Evolutionary conservation across 352 stramenopile species (phyloP), one percentile per base, ranked within the genome.

Genomic region (Phytophthora colocasiae): DNA sequence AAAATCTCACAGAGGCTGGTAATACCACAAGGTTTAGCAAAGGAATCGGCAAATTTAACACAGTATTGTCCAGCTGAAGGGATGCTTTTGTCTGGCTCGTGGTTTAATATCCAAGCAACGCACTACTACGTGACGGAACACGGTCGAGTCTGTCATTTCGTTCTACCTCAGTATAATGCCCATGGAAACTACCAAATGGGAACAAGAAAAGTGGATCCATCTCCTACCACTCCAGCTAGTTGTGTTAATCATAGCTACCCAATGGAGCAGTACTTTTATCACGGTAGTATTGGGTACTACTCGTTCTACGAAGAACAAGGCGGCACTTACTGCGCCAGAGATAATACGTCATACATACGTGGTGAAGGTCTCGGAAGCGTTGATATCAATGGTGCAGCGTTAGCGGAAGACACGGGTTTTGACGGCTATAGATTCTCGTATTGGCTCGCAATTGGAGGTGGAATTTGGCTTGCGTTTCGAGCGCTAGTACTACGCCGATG

Each of bases 71-170:
- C 36, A 9, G 54, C 45, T 2, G 26, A n/a, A 38, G 58, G 59
- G 6, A 45, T 73, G 9, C 40, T 48, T 3, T 70, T 73, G 53
- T 24, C 59, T 12, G 39, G 22, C 41, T 53, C 62, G n/a, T 70
- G 66, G 60, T 70, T 53, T 47, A 70, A 73, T 11, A 32, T 70
- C 17, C 32, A 39, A 15, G 46, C 58, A 34, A 69, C 65, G 10
- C 52, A 65, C 32, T 73, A 54, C 31, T 61, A 65, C 22, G 19
- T 4, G 1, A 26, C 34, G 0, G 24, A 48, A 1, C 19, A 56
- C 6, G 47, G 34, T 12, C 27, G 52, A 15, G 55, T 70, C 19
- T 73, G 47, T 31, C 66, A 69, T 24, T 46, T 61, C 9, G 52
- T 73, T 2, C 31, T 58, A 2, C 59, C 58, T 3, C 51, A 68